These are phyloP conservation scores for Tetracentron sinense DNA, from an alignment of 164 flowering plant species.

Conservation along the genomic window DNA sequence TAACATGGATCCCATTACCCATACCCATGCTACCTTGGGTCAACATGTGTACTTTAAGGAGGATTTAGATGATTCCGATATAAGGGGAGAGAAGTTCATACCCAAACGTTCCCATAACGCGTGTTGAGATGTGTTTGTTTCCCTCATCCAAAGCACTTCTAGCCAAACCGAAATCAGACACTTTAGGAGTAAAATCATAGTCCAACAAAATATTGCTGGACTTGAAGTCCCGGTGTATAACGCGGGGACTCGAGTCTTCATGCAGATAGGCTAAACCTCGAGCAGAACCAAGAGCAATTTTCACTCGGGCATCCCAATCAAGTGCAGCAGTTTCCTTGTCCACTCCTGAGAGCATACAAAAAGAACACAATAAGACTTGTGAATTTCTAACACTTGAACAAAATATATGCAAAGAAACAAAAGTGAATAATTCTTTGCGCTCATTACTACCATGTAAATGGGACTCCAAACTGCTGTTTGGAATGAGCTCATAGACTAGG, in stretches of 20 bases:
- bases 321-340: conserved; percentile 74
- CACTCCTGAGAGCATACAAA: conserved; percentile 37
- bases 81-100: conserved; percentile 17
- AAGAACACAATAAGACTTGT: no score
- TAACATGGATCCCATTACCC: background rate
- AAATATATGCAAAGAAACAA: background rate
- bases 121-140: conserved; percentile 73
- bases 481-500: conserved; percentile 87
- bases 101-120: conserved; percentile 97
- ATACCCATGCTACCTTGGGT: background rate
- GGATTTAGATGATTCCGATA: background rate
- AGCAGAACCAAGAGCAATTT: conserved; percentile 96
- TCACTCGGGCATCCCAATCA: conserved; percentile 77
- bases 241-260: conserved; percentile 94
- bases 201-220: conserved; percentile 90
- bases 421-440: background rate
- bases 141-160: conserved; percentile 75
- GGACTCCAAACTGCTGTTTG: conserved; percentile 94
- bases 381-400: background rate
- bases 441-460: conserved; percentile 73
- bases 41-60: no score
- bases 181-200: conserved; percentile 87
- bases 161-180: conserved; percentile 92
- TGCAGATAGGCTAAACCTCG: conserved; percentile 95
- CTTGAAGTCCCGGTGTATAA: conserved; percentile 94